phyloP scores from a whole-genome alignment of 306 rosid genomes.

The Inga laurina region DNA sequence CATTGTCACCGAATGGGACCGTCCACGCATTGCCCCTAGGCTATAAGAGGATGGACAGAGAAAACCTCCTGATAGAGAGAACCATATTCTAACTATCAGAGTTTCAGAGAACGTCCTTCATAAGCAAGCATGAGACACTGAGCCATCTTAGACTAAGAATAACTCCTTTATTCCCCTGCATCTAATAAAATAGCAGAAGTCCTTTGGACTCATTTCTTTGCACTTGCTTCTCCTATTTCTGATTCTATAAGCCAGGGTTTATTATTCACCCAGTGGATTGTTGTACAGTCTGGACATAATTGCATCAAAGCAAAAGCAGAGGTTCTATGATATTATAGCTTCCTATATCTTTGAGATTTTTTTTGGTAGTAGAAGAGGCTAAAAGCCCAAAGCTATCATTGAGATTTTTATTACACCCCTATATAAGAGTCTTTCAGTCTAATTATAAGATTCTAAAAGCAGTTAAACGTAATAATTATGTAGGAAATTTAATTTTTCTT shows the following conservation, averaged over 20 bases:
- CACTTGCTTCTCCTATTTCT: slow-evolving; percentile 15
- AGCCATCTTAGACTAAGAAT: not conserved
- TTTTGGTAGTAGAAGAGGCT: too few species aligned
- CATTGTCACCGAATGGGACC: slow-evolving; percentile 73
- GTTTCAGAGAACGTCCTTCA: slow-evolving; percentile 21
- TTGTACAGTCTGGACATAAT: not conserved
- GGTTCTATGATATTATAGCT: not conserved
- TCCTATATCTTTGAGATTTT: not conserved
- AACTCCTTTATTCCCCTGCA: not conserved
- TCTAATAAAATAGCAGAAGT: not conserved
- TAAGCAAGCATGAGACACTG: slow-evolving; percentile 12
- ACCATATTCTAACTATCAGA: not conserved
- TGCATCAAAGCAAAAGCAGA: not conserved
- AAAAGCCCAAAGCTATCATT: too few species aligned
- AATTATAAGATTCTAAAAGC: too few species aligned
- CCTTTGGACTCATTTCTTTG: slow-evolving; percentile 6
- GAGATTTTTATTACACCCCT: too few species aligned
- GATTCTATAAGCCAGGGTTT: slow-evolving; percentile 1
- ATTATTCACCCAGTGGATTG: not conserved
- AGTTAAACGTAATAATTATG: too few species aligned
- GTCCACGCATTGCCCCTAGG: slow-evolving; percentile 51
- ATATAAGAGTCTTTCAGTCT: too few species aligned
- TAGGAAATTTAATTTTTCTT: too few species aligned
- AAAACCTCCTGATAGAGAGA: not conserved
- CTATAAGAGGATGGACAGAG: slow-evolving; percentile 20